A percentile compares a stretch with the other conserved stretches of the same genome.
Evolutionary conservation across 345 rosid genomes (phyloP).

Genomic region (Brassica juncea): DNA sequence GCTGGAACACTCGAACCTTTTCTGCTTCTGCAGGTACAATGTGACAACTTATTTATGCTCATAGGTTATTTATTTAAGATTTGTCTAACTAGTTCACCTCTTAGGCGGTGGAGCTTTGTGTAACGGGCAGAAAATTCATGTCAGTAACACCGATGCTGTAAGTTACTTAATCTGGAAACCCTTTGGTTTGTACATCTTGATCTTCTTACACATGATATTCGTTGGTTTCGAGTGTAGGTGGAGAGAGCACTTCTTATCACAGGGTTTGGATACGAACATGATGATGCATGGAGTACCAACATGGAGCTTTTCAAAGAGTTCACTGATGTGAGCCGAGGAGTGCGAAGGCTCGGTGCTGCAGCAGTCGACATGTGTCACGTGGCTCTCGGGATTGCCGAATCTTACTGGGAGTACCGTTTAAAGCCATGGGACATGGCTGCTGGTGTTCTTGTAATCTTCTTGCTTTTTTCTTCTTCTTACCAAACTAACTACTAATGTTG

Average conservation of each 20-base stretch:
- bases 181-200: too few relatives aligned
- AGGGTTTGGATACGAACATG: conserved; percentile 98
- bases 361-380: conserved; percentile 99
- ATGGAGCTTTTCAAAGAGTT: conserved; percentile 91
- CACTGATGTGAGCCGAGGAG: conserved; percentile 92
- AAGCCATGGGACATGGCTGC: conserved; percentile 99
- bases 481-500: conserved; percentile 6
- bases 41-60: not conserved
- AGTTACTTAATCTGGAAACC: conserved; percentile 24
- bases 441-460: conserved; percentile 75
- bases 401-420: conserved; percentile 93
- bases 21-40: conserved; percentile 83
- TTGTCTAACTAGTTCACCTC: conserved; percentile 27
- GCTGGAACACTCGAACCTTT: conserved; percentile 86
- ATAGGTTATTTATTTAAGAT: conserved; percentile 3
- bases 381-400: conserved; percentile 86
- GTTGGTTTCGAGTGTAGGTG: conserved; percentile 49
- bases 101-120: conserved; percentile 96
- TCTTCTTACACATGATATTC: not conserved
- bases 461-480: not conserved
- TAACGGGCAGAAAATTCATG: conserved; percentile 77
- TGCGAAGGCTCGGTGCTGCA: conserved; percentile 96
- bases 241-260: conserved; percentile 93
- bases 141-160: conserved; percentile 74
- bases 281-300: conserved; percentile 88